Base-by-base conservation (phyloP, 768 basidiomycete genomes). In the Suillus alpinus region DNA sequence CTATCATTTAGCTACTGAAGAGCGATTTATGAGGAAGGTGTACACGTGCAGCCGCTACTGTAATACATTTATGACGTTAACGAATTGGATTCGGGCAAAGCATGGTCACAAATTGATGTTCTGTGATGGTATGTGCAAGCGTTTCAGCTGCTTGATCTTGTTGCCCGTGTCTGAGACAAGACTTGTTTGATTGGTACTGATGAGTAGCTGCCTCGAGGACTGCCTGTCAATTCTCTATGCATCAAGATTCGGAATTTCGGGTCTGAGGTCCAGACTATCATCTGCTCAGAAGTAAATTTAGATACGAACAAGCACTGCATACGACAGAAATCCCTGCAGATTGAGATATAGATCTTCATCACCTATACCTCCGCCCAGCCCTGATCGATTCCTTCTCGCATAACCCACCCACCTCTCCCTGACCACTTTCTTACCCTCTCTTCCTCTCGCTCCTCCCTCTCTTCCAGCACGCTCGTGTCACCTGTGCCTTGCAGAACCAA, bases 401-500 rank as follows among this genome's bases (percentile, higher is more conserved):
- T 78, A 65, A 83, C 81, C 87, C 89, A 94, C 32, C 74, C 73
- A 53, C 75, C 70, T 1, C 75, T 74, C 4, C 76, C 81, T 63
- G 94, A 73, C 92, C 92, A 94, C 60, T 66, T 73, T 37, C 56
- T 63, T 26, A 92, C 72, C 23, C 87, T 79, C 55, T 75, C 70
- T 13, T 71, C 71, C 59, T 81, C 78, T 74, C 67, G 26, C 36
- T 75, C 79, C 0, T 73, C 81, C 5, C 73, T 80, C 5, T 84
- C 83, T 62, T 91, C 89, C 52, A 97, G 76, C 3, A 95, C 83
- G 10, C 77, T 78, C 26, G 89, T 80, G 65, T 94, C 86, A 0
- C 93, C 93, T 58, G 74, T 68, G 0, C 84, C 87, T 73, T 90
- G 87, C 49, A 98, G 75, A 40, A 89, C 87, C 63, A 94, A 71